Base-by-base conservation (phyloP, 176 grass and related monocot species). In the Pontederia paniculata region DNA sequence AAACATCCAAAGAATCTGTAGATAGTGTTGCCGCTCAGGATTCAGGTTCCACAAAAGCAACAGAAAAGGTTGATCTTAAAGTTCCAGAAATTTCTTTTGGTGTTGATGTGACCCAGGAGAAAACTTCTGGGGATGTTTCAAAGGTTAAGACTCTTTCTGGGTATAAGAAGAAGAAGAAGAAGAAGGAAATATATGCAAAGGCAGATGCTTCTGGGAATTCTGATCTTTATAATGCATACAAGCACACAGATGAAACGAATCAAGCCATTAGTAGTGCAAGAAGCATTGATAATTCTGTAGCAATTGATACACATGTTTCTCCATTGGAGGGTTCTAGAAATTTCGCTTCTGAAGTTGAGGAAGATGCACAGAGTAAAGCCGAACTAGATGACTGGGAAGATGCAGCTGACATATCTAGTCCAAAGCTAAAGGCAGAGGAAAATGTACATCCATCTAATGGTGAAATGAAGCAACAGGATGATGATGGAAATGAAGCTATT, bases 221-320 rank as follows among this genome's bases (percentile, higher is more conserved):
- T 72, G 90, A 95, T 69, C 80, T 95, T 74, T 95, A 95, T 55
- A 95, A 84, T 70, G 90, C 90, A 37, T 95, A 95, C 60, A 95
- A 89, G 63, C 82, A 81, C 50, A 81, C 85, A 18, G 76, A 89
- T 55, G 85, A 89, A 65, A 83, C 73, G 11, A 17, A 64, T 16
- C 77, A 86, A 60, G 55, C 37, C 73, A 23, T 52, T 49, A 69
- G 12, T 43, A 59, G 25, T 44, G 8, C 60, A 48, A 78, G 80
- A 45, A 62, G 16, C 50, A 57, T 57, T 42, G 72, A 80, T 74
- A 74, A 16, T 62, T 76, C 53, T 55, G 76, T 48, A 68, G 60
- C 60, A 62, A 52, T 69, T 63, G 82, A 62, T 45, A 51, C 11
- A 62, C 81, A 50, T 57, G n/a, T 51, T 51, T 31, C n/a, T 31